Conservation (phyloP, 495 filamentous ascomycete genomes). For the Entonaema liquescens region DNA sequence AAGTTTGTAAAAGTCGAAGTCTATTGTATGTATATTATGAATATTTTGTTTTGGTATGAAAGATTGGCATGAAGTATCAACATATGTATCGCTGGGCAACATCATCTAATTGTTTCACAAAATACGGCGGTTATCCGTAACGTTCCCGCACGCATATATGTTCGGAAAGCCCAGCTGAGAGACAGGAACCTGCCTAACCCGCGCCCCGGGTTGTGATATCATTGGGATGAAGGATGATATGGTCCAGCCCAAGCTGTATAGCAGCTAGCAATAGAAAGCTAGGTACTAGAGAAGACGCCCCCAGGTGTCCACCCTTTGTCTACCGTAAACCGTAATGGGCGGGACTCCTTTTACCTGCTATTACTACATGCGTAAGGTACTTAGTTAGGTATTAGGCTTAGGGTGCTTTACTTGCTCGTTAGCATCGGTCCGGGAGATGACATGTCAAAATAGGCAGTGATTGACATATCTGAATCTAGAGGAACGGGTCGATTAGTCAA, state of each 20-base stretch:
- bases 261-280: conserved; percentile 12
- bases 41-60: conserved; percentile 9
- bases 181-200: conserved; percentile 6
- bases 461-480: conserved; percentile 14
- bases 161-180: conserved; percentile 16
- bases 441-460: conserved; percentile 28
- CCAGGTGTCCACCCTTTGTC: conserved; percentile 1
- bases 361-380: conserved; percentile 14
- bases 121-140: conserved; percentile 13
- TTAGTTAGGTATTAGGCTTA: background rate
- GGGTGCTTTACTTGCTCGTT: conserved; percentile 22
- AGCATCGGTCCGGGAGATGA: conserved; percentile 16
- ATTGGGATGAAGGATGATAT: conserved; percentile 11
- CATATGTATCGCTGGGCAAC: conserved; percentile 1
- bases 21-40: background rate
- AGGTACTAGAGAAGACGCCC: conserved; percentile 30
- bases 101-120: conserved; percentile 10
- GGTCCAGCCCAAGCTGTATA: conserved; percentile 9
- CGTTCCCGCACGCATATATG: conserved; percentile 19
- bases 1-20: background rate
- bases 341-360: conserved; percentile 7
- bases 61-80: conserved; percentile 21
- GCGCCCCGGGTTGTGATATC: conserved; percentile 21
- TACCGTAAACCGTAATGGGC: background rate
- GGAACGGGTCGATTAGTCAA: conserved; percentile 6